Base-by-base conservation (phyloP, 805 yeast genomes). In the Saccharomyces kudriavzevii region DNA sequence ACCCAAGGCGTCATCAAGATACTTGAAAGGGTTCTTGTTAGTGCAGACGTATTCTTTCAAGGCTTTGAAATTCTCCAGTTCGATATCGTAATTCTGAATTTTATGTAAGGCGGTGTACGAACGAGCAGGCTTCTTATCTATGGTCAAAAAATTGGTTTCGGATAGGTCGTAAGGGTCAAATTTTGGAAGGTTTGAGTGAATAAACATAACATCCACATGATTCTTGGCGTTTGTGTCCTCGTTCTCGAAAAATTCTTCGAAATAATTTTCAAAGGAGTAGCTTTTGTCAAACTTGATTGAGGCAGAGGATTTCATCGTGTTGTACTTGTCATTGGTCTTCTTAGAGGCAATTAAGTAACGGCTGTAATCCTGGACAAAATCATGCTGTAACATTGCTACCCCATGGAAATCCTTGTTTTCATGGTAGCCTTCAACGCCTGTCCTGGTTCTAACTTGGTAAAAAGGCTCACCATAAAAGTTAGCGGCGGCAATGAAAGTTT, bases 381-480 rank as follows among this genome's bases (percentile, higher is more conserved):
- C 82, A 58, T 74, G 80, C 66, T 88, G 96, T 8, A 86, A 84
- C 92, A 88, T 87, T 3, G 87, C 89, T 11, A 84, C 79, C 22
- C 92, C 92, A 24, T 74, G 68, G 64, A 80, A 85, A 4, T 72
- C 73, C 11, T 67, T 70, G 48, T 68, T 66, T 5, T 57, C 57
- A 54, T 67, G 66, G 59, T 72, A 71, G 4, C 81, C 81, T 50
- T 75, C 69, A 2, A 76, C 70, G 17, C 66, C 65, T 1, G 74
- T 69, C 26, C 66, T 64, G 0, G 70, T 63, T 56, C 69, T 68
- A 3, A 78, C 75, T 64, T 83, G 88, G 63, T 75, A 78, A 67
- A 72, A 81, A 5, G 60, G 62, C 60, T 78, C 61, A 0, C 74
- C 85, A 46, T 77, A 75, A 11, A 57, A 62, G 29, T 52, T 54